A percentile compares a stretch with the other conserved stretches of the same genome.
phyloP scores from a whole-genome alignment of 169 alveolate genomes.

The Plasmodium vivax region DNA sequence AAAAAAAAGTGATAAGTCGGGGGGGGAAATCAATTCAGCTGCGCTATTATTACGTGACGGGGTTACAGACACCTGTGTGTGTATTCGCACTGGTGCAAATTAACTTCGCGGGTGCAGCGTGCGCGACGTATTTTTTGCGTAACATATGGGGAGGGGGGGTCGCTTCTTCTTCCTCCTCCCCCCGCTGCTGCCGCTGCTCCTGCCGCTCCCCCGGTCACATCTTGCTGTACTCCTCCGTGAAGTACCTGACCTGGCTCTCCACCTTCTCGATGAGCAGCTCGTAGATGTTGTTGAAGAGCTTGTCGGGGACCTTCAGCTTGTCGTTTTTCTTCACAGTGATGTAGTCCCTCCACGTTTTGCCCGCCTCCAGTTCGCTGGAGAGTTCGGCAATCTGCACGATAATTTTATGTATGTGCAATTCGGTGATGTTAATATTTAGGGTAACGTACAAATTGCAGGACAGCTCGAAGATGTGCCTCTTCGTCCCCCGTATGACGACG shows the following conservation, averaged over 20 bases:
- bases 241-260: slow-evolving; percentile 17
- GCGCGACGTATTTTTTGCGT: not conserved
- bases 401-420: slow-evolving; percentile 71
- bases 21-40: not conserved
- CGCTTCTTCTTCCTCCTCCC: not conserved
- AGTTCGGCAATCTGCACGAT: slow-evolving; percentile 75
- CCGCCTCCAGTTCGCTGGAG: slow-evolving; percentile 83
- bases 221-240: slow-evolving; percentile 52
- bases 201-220: not conserved
- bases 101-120: not conserved
- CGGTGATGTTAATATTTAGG: slow-evolving; percentile 17
- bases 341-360: slow-evolving; percentile 81
- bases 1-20: not conserved
- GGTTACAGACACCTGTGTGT: not conserved
- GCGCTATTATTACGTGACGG: not conserved
- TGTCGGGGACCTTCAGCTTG: slow-evolving; percentile 43
- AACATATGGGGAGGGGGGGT: not conserved
- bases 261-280: slow-evolving; percentile 14
- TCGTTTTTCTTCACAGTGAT: slow-evolving; percentile 72
- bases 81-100: not conserved
- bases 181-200: not conserved
- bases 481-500: slow-evolving; percentile 87
- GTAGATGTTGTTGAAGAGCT: slow-evolving; percentile 24
- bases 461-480: slow-evolving; percentile 87
- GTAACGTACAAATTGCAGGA: slow-evolving; percentile 77